phyloP scores from a whole-genome alignment of 257 asterid species.

The Petunia secreta region DNA sequence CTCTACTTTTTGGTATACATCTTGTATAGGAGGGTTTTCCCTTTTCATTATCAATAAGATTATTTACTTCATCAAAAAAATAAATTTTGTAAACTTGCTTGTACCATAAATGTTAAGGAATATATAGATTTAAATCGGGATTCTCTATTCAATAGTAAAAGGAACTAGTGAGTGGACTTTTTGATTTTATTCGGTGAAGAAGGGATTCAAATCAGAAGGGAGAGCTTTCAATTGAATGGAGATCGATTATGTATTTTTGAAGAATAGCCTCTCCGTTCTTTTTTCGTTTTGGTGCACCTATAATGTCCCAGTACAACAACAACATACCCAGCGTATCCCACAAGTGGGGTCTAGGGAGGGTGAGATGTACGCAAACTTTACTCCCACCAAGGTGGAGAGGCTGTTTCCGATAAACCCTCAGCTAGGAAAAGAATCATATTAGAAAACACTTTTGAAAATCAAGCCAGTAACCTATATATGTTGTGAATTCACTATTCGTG shows the following conservation, averaged over 20 bases:
- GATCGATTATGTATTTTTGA: neutral
- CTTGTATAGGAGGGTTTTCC: too few relatives aligned
- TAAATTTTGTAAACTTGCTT: neutral
- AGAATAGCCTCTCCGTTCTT: neutral
- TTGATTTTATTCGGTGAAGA: slow-evolving; percentile 6
- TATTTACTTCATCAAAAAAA: neutral
- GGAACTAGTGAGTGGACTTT: slow-evolving; percentile 11
- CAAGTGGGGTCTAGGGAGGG: too few relatives aligned
- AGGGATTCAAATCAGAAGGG: neutral
- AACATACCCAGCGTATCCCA: too few relatives aligned
- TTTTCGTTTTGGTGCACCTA: neutral
- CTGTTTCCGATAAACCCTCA: too few relatives aligned
- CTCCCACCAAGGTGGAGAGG: too few relatives aligned
- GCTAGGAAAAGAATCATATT: too few relatives aligned
- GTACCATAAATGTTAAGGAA: neutral
- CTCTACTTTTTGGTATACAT: too few relatives aligned
- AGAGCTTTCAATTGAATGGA: neutral
- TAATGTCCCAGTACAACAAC: neutral
- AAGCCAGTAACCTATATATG: too few relatives aligned
- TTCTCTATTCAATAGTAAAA: slow-evolving; percentile 2
- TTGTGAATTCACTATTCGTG: too few relatives aligned
- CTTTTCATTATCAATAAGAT: too few relatives aligned
- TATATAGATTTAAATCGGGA: neutral
- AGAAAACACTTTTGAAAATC: too few relatives aligned
- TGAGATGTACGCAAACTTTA: too few relatives aligned